A percentile compares a stretch with the other conserved stretches of the same genome.
Conservation (phyloP, 78 protist genomes). For the Tieghemostelium lacteum region DNA sequence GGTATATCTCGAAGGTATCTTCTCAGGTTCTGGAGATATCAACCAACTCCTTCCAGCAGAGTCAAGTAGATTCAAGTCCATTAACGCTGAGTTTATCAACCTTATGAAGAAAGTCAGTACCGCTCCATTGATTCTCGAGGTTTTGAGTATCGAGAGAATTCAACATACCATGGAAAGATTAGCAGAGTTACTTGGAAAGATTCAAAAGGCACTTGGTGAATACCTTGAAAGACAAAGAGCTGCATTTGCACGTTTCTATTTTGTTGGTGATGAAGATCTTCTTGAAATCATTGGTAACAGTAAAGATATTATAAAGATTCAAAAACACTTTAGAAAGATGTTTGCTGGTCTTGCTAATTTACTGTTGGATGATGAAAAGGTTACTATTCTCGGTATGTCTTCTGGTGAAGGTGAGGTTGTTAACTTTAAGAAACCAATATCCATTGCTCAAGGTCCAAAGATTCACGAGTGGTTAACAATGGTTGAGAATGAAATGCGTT, state of each 20-base stretch:
- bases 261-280: slow-evolving; percentile 99
- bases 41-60: slow-evolving; percentile 93
- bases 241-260: slow-evolving; percentile 98
- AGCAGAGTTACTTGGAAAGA: slow-evolving; percentile 85
- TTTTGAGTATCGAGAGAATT: slow-evolving; percentile 83
- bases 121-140: slow-evolving; percentile 87
- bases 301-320: slow-evolving; percentile 87
- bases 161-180: slow-evolving; percentile 88
- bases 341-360: slow-evolving; percentile 95
- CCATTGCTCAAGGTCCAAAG: slow-evolving; percentile 47
- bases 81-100: slow-evolving; percentile 90
- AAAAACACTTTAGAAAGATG: slow-evolving; percentile 97
- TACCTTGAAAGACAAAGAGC: slow-evolving; percentile 97
- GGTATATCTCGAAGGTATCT: slow-evolving; percentile 98
- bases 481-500: slow-evolving; percentile 89
- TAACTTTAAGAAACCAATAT: slow-evolving; percentile 82
- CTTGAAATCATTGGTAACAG: slow-evolving; percentile 98
- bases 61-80: slow-evolving; percentile 82
- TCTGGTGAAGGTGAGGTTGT: slow-evolving; percentile 94
- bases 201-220: slow-evolving; percentile 98
- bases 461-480: slow-evolving; percentile 92
- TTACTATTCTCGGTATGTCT: slow-evolving; percentile 78
- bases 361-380: slow-evolving; percentile 65
- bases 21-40: slow-evolving; percentile 95
- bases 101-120: slow-evolving; percentile 89